Percentiles rank a stretch among this genome's conserved stretches.
phyloP scores from a whole-genome alignment of 129 eudicot species.

The Flaveria sonorensis region DNA sequence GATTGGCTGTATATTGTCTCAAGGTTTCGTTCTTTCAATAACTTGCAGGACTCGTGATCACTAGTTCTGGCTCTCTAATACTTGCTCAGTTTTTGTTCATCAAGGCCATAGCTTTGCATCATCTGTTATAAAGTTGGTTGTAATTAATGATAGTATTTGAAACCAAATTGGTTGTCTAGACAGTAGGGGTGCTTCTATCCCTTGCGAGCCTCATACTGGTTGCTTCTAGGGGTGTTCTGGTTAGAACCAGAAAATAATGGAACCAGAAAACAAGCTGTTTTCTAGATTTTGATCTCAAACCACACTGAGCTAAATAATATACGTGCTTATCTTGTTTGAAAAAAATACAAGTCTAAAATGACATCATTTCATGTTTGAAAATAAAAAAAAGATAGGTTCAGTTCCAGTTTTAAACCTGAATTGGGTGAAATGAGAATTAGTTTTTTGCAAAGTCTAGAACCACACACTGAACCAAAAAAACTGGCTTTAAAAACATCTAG shows the following conservation, averaged over 20 bases:
- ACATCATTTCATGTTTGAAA: background rate
- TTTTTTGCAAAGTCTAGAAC: background rate
- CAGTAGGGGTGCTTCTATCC: constrained; percentile 7
- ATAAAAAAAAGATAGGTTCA: background rate
- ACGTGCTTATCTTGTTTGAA: background rate
- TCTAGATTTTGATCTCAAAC: background rate
- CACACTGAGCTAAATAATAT: background rate
- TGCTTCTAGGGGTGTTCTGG: background rate
- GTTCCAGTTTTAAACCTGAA: background rate
- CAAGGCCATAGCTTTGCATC: constrained; percentile 12
- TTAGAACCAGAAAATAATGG: background rate
- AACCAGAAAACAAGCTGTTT: background rate
- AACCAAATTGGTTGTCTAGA: constrained; percentile 18
- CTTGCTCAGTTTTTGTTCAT: constrained; percentile 13
- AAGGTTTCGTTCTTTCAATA: constrained; percentile 54
- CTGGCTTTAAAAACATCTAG: background rate
- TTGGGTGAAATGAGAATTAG: background rate
- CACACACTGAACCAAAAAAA: background rate
- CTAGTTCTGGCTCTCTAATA: background rate
- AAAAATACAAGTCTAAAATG: background rate
- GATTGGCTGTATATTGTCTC: constrained; percentile 97
- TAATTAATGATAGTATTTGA: background rate
- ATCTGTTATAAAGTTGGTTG: background rate
- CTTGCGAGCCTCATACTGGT: background rate
- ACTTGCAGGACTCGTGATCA: constrained; percentile 15